Evolutionary conservation across 1,139 yeast genomes (phyloP).

Genomic region (Blastobotrys illinoisensis): DNA sequence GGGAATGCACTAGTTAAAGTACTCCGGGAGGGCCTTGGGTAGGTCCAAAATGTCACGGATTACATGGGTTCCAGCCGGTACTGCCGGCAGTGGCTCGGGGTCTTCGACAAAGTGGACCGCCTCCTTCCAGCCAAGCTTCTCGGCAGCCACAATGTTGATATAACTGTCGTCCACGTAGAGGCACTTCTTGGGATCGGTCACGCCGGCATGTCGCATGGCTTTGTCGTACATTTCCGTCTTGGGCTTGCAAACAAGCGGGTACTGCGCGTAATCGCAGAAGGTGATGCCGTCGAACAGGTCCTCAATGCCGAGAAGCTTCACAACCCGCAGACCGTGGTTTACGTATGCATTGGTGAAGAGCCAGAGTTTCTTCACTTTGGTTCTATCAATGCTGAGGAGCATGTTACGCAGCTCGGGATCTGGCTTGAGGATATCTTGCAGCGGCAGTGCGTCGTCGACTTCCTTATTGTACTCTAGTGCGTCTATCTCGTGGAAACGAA

Average conservation of each 20-base stretch:
- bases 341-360: slow-evolving; percentile 91
- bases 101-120: slow-evolving; percentile 58
- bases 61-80: slow-evolving; percentile 40
- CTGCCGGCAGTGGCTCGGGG: slow-evolving; percentile 36
- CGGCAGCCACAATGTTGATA: slow-evolving; percentile 38
- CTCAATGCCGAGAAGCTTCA: slow-evolving; percentile 74
- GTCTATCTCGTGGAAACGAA: slow-evolving; percentile 72
- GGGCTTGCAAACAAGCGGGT: slow-evolving; percentile 81
- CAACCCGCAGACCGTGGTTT: slow-evolving; percentile 72
- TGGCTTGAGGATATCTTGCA: slow-evolving; percentile 66
- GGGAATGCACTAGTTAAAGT: slow-evolving; percentile 33
- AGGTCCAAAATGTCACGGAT: slow-evolving; percentile 46
- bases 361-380: slow-evolving; percentile 63
- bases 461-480: slow-evolving; percentile 82
- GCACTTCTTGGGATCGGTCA: slow-evolving; percentile 41
- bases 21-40: slow-evolving; percentile 44
- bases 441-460: slow-evolving; percentile 89
- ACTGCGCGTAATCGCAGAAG: slow-evolving; percentile 71
- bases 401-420: slow-evolving; percentile 34
- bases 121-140: slow-evolving; percentile 43
- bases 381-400: slow-evolving; percentile 33
- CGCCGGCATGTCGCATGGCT: slow-evolving; percentile 61
- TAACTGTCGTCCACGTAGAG: slow-evolving; percentile 60
- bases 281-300: slow-evolving; percentile 92
- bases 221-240: slow-evolving; percentile 53